A percentile compares a stretch with the other conserved stretches of the same genome.
These are phyloP conservation scores for Epicoccum nigrum DNA, from an alignment of 2,329 filamentous ascomycete species.

Conservation along the genomic window DNA sequence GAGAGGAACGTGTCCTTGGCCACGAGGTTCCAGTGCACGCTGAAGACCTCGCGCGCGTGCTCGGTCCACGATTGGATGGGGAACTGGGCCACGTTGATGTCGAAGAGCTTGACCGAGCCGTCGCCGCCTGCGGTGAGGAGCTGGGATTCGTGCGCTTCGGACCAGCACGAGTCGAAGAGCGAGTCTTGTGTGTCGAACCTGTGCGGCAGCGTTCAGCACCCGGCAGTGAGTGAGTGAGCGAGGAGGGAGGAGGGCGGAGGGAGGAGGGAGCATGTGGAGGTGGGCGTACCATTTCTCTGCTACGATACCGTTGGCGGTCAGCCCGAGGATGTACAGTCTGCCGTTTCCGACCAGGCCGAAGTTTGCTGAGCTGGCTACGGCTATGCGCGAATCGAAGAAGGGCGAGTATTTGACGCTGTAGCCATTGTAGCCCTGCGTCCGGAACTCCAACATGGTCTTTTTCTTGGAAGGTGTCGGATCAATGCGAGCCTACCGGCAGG, in stretches of 20 bases:
- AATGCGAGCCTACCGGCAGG: neutral
- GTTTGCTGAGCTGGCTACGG: slow-evolving; percentile 89
- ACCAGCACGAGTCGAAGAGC: slow-evolving; percentile 94
- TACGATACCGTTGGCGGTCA: slow-evolving; percentile 83
- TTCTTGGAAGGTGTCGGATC: slow-evolving; percentile 19
- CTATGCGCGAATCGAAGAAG: slow-evolving; percentile 94
- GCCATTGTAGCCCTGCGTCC: slow-evolving; percentile 91
- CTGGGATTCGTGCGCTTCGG: slow-evolving; percentile 95
- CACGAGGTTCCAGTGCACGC: slow-evolving; percentile 89
- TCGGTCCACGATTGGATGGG: slow-evolving; percentile 92
- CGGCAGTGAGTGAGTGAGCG: no score
- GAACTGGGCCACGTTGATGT: slow-evolving; percentile 79
- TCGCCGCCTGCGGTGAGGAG: slow-evolving; percentile 88
- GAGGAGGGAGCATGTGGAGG: neutral
- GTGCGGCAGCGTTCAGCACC: no score
- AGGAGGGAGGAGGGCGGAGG: no score
- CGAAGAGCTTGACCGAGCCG: slow-evolving; percentile 93
- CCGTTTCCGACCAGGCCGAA: slow-evolving; percentile 98
- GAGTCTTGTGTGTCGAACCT: slow-evolving; percentile 98
- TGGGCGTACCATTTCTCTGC: slow-evolving; percentile 74
- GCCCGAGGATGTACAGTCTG: slow-evolving; percentile 79
- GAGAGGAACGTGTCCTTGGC: slow-evolving; percentile 90
- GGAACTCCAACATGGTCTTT: slow-evolving; percentile 84
- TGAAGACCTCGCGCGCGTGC: slow-evolving; percentile 91
- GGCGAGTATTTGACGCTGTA: slow-evolving; percentile 98